Evolutionary conservation across 1,284 basidiomycete species (phyloP).

Genomic region (Sparassis latifolia): DNA sequence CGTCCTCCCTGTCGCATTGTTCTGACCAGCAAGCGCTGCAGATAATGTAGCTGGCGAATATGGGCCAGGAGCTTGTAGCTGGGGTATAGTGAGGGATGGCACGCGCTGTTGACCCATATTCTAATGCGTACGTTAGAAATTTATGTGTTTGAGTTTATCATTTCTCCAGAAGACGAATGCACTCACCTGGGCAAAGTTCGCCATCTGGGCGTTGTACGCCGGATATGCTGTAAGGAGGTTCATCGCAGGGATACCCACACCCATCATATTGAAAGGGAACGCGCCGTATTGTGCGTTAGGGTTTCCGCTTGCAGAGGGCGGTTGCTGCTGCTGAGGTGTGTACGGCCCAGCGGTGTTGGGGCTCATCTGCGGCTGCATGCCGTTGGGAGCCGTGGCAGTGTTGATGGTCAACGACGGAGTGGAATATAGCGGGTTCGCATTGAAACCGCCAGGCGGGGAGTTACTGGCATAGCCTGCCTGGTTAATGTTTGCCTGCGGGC

Average conservation of each 20-base stretch:
- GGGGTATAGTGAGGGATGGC: slow-evolving; percentile 59
- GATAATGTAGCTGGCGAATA: slow-evolving; percentile 72
- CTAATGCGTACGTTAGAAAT: slow-evolving; percentile 8
- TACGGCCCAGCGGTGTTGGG: slow-evolving; percentile 47
- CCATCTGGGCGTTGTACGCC: slow-evolving; percentile 58
- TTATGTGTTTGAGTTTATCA: too few species aligned
- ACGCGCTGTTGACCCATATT: slow-evolving; percentile 44
- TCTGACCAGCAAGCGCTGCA: slow-evolving; percentile 58
- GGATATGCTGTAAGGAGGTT: slow-evolving; percentile 60
- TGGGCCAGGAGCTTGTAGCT: slow-evolving; percentile 34
- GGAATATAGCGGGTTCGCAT: slow-evolving; percentile 54
- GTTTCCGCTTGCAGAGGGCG: slow-evolving; percentile 22
- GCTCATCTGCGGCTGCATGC: slow-evolving; percentile 57
- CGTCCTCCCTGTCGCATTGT: slow-evolving; percentile 73
- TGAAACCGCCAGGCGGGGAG: slow-evolving; percentile 40
- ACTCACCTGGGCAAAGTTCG: slow-evolving; percentile 58
- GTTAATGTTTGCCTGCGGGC: slow-evolving; percentile 58
- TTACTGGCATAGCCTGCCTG: slow-evolving; percentile 44
- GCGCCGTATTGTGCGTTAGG: slow-evolving; percentile 45
- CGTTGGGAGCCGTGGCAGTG: slow-evolving; percentile 49
- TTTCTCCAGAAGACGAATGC: background rate
- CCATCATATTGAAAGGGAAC: slow-evolving; percentile 67
- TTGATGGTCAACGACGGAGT: slow-evolving; percentile 65
- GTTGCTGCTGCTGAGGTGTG: slow-evolving; percentile 37
- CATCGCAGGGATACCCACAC: slow-evolving; percentile 68